A percentile compares a stretch with the other conserved stretches of the same genome.
These are phyloP conservation scores for Rhexocercosporidium sp. DNA, from an alignment of 2,329 filamentous ascomycete genomes.

Conservation along the genomic window DNA sequence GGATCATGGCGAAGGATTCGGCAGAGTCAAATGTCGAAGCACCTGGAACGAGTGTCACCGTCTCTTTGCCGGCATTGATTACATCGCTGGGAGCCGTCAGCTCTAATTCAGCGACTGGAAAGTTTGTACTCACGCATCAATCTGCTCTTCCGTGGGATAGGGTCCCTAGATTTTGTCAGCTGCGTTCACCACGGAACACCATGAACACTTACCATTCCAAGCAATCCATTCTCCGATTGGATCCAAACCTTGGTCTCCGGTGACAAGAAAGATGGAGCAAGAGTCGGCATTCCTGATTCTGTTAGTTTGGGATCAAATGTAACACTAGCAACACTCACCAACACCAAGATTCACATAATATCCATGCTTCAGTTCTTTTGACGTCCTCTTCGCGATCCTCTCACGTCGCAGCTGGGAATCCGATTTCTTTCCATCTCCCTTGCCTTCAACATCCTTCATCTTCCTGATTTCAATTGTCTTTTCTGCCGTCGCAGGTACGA, in stretches of 20 bases:
- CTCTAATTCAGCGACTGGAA: not conserved
- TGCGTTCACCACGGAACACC: not conserved
- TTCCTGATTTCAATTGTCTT: conserved; percentile 77
- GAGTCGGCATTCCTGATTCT: conserved; percentile 70
- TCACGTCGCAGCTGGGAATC: conserved; percentile 62
- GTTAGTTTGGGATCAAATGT: not conserved
- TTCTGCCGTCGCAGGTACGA: conserved; percentile 73
- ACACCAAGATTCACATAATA: conserved; percentile 81
- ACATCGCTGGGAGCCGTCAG: conserved; percentile 57
- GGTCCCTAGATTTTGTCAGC: conserved; percentile 53
- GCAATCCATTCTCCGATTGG: conserved; percentile 84
- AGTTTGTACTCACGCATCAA: conserved; percentile 60
- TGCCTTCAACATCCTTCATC: conserved; percentile 50
- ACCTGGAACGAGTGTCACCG: conserved; percentile 78
- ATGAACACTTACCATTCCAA: conserved; percentile 63
- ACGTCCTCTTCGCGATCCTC: conserved; percentile 77
- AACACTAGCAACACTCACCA: conserved; percentile 32
- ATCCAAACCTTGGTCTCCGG: conserved; percentile 76
- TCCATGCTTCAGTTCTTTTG: conserved; percentile 80
- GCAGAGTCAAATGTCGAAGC: conserved; percentile 79
- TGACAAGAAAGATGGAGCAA: conserved; percentile 79
- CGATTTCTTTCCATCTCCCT: conserved; percentile 41
- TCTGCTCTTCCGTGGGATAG: conserved; percentile 73
- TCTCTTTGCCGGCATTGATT: conserved; percentile 89
- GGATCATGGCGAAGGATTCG: conserved; percentile 88